Evolutionary conservation across 2,329 filamentous ascomycete species (phyloP), one percentile per base, ranked within the genome.

Genomic region (Penicillium brevicompactum): DNA sequence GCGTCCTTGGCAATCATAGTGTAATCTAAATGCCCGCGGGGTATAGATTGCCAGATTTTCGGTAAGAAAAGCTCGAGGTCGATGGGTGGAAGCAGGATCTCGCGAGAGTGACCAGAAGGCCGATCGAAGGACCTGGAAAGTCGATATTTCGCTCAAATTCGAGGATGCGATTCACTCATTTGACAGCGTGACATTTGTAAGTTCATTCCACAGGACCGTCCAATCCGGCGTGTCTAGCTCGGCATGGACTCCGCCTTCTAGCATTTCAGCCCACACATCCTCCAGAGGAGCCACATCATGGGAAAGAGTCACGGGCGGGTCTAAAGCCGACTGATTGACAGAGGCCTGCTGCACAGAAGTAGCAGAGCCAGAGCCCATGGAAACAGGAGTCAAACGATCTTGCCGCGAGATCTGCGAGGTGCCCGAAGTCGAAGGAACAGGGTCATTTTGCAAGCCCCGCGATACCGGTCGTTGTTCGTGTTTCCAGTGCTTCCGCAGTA

Each of bases 401-500:
- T 30, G 30, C 16, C n/a, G 45, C 2, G 27, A 6, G 5, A 31
- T 8, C 2, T 11, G 21, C 40, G 46, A 5, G 8, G 10, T 2
- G 38, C 30, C 37, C 14, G 22, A 16, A n/a, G 24, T 2, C 24
- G 53, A 32, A n/a, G 34, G 16, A 1, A 45, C 13, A 27, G 34
- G 9, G 8, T 8, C 48, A n/a, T 16, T 4, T 27, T 53, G 53
- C 4, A 16, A 14, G 2, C 43, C 30, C 2, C 24, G 24, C 11
- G 58, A 48, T 8, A 4, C 22, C 13, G 49, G 31, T 11, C 48
- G 47, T 31, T 53, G 66, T 7, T 62, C 54, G 7, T 54, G 56
- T 10, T 60, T 64, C 63, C 67, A 72, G 47, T 76, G 67, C 47
- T 66, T 71, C 24, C 65, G 64, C 13, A 76, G 48, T 4, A 73